A percentile compares a stretch with the other conserved stretches of the same genome.
phyloP scores from a whole-genome alignment of 2,329 filamentous ascomycete species.

The Hypoxylon rubiginosum region DNA sequence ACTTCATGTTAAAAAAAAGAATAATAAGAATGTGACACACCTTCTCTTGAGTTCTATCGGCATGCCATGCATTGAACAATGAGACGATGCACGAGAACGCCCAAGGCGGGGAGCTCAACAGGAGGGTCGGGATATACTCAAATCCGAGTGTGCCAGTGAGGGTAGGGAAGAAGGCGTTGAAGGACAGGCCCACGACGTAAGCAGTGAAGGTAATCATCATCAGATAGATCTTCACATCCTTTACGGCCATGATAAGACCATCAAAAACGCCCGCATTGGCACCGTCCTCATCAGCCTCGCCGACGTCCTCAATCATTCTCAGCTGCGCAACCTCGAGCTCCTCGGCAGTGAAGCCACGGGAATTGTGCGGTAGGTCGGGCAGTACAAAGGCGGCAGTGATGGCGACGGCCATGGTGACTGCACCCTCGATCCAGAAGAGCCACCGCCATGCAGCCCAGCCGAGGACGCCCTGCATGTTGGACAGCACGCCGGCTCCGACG shows the following conservation, averaged over 20 bases:
- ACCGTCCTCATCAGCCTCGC: constrained; percentile 67
- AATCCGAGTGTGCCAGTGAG: constrained; percentile 68
- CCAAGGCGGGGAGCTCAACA: constrained; percentile 71
- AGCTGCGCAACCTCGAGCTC: constrained; percentile 68
- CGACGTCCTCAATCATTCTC: constrained; percentile 69
- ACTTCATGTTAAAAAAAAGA: not conserved
- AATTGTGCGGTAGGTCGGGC: constrained; percentile 68
- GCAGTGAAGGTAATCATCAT: constrained; percentile 74
- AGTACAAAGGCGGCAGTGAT: constrained; percentile 63
- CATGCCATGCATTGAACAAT: constrained; percentile 67
- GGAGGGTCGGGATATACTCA: constrained; percentile 64
- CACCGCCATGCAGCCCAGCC: constrained; percentile 71
- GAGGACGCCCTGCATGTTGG: constrained; percentile 67
- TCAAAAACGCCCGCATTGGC: constrained; percentile 64
- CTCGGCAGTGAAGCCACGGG: constrained; percentile 70
- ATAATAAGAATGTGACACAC: constrained; percentile 50
- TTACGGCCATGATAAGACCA: constrained; percentile 70
- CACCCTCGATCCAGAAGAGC: constrained; percentile 72
- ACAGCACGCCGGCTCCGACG: constrained; percentile 70
- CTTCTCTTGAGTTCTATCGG: constrained; percentile 68
- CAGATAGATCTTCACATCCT: constrained; percentile 73
- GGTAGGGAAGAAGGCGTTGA: constrained; percentile 71
- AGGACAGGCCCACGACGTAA: constrained; percentile 70
- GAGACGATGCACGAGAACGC: constrained; percentile 70
- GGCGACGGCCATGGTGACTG: constrained; percentile 64